A percentile compares a stretch with the other conserved stretches of the same genome.
These are phyloP conservation scores for Allium cepa DNA, from an alignment of 106 monocot genomes.

Conservation along the genomic window DNA sequence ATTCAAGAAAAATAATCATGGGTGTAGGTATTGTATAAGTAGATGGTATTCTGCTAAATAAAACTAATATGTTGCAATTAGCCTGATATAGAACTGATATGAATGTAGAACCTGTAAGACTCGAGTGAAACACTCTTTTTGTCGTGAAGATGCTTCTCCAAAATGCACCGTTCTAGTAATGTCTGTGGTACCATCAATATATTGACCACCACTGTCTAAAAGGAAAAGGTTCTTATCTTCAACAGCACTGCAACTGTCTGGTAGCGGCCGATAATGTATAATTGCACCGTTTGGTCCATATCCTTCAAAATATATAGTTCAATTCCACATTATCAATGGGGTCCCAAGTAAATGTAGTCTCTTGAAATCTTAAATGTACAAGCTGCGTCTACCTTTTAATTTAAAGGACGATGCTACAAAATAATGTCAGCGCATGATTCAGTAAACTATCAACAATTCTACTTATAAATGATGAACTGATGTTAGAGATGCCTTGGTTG, in stretches of 20 bases:
- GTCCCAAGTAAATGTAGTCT: not conserved
- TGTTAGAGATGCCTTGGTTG: too few species aligned
- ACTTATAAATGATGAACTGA: too few species aligned
- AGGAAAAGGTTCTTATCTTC: conserved; percentile 77
- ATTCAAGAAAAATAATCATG: too few species aligned
- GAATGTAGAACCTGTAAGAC: conserved; percentile 59
- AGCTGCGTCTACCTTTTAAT: too few species aligned
- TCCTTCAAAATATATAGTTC: conserved; percentile 29
- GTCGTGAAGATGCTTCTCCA: conserved; percentile 74
- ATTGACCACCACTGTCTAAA: conserved; percentile 90
- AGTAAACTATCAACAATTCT: too few species aligned
- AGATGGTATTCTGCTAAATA: too few species aligned
- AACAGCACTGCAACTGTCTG: conserved; percentile 74
- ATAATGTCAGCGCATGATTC: too few species aligned
- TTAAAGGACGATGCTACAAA: too few species aligned
- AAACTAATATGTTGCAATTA: too few species aligned
- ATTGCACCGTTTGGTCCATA: conserved; percentile 96
- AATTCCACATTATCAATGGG: not conserved
- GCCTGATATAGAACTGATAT: not conserved
- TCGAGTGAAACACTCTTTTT: conserved; percentile 95
- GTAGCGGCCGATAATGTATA: conserved; percentile 73
- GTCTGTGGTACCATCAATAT: conserved; percentile 93
- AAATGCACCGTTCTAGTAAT: conserved; percentile 96
- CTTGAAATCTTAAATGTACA: not conserved
- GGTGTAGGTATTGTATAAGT: too few species aligned